These are phyloP conservation scores for Neurospora sp. DNA, from an alignment of 495 filamentous ascomycete genomes.

Conservation along the genomic window DNA sequence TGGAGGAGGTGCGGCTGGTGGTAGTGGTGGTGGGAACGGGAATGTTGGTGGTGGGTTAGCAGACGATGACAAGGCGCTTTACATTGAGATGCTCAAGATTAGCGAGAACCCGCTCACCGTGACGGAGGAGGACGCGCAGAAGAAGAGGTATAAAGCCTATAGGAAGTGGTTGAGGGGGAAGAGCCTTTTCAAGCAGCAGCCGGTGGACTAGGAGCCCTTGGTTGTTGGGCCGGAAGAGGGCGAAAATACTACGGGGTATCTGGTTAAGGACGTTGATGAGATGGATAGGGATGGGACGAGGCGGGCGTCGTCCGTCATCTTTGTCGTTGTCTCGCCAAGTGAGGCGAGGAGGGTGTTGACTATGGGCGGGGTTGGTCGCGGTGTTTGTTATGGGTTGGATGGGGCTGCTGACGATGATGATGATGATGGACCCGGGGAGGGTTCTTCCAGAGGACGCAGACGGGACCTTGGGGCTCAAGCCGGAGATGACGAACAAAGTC, in stretches of 20 bases:
- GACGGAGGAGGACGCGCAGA: conserved; percentile 65
- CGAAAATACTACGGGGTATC: background rate
- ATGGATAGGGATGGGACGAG: background rate
- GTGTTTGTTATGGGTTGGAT: background rate
- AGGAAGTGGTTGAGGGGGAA: conserved; percentile 87
- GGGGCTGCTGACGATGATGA: background rate
- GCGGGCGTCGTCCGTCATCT: background rate
- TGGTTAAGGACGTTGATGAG: background rate
- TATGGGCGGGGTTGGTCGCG: background rate
- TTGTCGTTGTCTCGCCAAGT: background rate
- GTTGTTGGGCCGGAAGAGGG: background rate
- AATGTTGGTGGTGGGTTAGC: conserved; percentile 3
- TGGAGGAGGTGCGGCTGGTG: background rate
- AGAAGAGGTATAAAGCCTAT: conserved; percentile 95
- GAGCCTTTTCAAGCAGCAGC: conserved; percentile 84
- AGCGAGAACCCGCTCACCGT: conserved; percentile 82
- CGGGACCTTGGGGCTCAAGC: background rate
- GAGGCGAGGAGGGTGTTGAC: background rate
- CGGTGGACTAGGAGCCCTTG: conserved; percentile 44
- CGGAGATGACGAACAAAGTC: background rate
- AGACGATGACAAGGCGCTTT: conserved; percentile 65
- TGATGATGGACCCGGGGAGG: background rate
- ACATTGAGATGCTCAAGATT: conserved; percentile 62
- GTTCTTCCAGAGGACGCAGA: background rate
- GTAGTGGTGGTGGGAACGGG: background rate